Percentiles rank a stretch among this genome's conserved stretches.
These are phyloP conservation scores for Zymoseptoria passerinii DNA, from an alignment of 2,329 filamentous ascomycete species.

Conservation along the genomic window DNA sequence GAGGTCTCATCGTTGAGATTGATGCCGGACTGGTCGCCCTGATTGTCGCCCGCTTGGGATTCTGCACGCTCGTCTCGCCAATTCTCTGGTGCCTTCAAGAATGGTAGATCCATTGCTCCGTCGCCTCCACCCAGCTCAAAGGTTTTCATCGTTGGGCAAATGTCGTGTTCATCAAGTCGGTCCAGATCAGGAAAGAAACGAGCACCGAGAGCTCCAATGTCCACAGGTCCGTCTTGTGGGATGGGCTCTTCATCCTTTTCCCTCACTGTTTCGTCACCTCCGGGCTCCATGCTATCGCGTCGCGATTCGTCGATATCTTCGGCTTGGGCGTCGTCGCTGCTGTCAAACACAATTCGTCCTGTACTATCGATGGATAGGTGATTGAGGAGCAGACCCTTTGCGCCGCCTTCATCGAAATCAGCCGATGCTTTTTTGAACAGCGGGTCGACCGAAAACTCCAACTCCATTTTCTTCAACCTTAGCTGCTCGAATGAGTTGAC, in stretches of 20 bases:
- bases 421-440: slow-evolving; percentile 99
- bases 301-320: slow-evolving; percentile 32
- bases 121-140: slow-evolving; percentile 85
- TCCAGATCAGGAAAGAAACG: slow-evolving; percentile 81
- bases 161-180: slow-evolving; percentile 72
- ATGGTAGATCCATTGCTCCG: slow-evolving; percentile 79
- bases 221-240: slow-evolving; percentile 62
- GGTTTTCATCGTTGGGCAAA: slow-evolving; percentile 89
- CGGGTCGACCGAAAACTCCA: slow-evolving; percentile 93
- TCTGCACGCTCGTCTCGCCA: slow-evolving; percentile 56
- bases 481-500: slow-evolving; percentile 80
- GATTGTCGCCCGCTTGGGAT: slow-evolving; percentile 52
- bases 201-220: slow-evolving; percentile 63
- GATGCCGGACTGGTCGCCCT: slow-evolving; percentile 41
- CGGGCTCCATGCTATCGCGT: slow-evolving; percentile 33
- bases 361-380: slow-evolving; percentile 91
- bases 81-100: slow-evolving; percentile 76
- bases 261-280: slow-evolving; percentile 38
- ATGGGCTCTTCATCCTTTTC: slow-evolving; percentile 34
- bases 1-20: slow-evolving; percentile 36
- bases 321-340: slow-evolving; percentile 73
- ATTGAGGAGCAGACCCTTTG: slow-evolving; percentile 88
- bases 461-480: slow-evolving; percentile 93
- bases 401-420: slow-evolving; percentile 96
- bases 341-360: slow-evolving; percentile 95